A percentile compares a stretch with the other conserved stretches of the same genome.
These are phyloP conservation scores for Macrophomina tecta DNA, from an alignment of 2,329 filamentous ascomycete genomes.

Conservation along the genomic window DNA sequence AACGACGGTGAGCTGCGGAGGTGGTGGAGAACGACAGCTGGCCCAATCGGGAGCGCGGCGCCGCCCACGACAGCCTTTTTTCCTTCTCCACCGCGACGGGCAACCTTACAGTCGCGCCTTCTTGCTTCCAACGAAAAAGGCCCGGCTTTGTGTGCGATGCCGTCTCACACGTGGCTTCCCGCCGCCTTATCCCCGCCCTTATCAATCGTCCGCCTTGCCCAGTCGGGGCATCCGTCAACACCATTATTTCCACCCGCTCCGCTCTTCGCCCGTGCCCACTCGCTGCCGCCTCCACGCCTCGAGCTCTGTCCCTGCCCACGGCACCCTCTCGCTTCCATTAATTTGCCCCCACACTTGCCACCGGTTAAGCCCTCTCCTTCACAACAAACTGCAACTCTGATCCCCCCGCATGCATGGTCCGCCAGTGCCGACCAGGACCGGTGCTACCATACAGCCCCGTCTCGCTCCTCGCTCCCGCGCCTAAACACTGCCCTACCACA, in stretches of 20 bases:
- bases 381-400: too few species aligned
- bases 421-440: too few species aligned
- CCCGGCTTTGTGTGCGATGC: slow-evolving; percentile 7
- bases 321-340: neutral
- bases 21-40: slow-evolving; percentile 16
- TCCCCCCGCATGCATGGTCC: too few species aligned
- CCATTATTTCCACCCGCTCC: neutral
- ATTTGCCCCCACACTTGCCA: neutral
- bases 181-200: neutral
- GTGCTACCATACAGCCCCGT: too few species aligned
- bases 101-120: neutral
- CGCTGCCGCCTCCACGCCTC: neutral
- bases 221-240: neutral
- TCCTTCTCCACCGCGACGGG: neutral
- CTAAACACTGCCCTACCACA: too few species aligned
- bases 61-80: neutral
- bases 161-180: neutral
- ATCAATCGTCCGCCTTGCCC: slow-evolving; percentile 2
- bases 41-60: slow-evolving; percentile 4
- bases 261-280: slow-evolving; percentile 7
- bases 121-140: neutral
- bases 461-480: too few species aligned
- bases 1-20: neutral
- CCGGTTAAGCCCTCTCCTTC: neutral
- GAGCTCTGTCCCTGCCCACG: neutral